Evolutionary conservation across 106 monocot genomes (phyloP).

Genomic region (Dendrobium nobile): DNA sequence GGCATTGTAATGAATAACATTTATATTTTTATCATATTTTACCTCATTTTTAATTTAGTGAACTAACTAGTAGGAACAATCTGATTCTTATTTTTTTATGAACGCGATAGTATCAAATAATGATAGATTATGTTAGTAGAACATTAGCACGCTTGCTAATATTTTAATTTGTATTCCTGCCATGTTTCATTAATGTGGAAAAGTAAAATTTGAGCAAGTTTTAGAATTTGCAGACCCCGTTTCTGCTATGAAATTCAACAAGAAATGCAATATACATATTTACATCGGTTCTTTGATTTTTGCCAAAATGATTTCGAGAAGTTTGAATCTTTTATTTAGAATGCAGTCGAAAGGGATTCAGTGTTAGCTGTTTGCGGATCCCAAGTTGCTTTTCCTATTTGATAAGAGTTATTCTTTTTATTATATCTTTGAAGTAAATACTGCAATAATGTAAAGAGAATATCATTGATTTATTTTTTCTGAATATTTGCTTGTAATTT

Average conservation of each 20-base stretch:
- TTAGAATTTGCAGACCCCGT: neutral
- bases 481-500: neutral
- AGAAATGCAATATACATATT: neutral
- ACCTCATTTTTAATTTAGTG: neutral
- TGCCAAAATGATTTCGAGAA: neutral
- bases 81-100: neutral
- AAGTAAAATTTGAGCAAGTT: neutral
- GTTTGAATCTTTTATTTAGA: neutral
- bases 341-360: neutral
- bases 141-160: neutral
- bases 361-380: neutral
- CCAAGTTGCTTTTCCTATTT: neutral
- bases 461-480: neutral
- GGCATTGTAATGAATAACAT: neutral
- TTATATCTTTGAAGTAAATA: neutral
- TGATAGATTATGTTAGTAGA: neutral
- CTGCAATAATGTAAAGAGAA: neutral
- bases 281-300: neutral
- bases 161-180: neutral
- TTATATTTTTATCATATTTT: neutral
- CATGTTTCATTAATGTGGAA: neutral
- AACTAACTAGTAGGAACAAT: neutral
- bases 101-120: neutral
- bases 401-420: neutral
- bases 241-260: neutral